phyloP scores from a whole-genome alignment of 1,139 yeast genomes.

The Yamadazyma conglobata region DNA sequence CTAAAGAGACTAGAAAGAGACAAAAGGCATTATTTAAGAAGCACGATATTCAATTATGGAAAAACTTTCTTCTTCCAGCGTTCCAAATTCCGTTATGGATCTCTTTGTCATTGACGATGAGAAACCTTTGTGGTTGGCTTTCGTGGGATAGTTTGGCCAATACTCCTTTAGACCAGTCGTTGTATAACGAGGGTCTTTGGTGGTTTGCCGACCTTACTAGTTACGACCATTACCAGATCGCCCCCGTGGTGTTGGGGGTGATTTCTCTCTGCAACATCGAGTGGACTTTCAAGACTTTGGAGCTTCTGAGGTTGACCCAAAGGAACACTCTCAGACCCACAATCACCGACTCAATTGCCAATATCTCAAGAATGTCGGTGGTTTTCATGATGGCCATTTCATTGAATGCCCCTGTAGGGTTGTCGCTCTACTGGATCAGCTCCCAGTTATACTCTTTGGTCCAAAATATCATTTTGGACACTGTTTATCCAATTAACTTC shows the following conservation, averaged over 20 bases:
- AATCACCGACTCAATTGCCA: constrained; percentile 56
- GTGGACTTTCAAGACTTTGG: constrained; percentile 61
- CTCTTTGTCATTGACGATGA: constrained; percentile 67
- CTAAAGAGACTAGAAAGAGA: constrained; percentile 74
- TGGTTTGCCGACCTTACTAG: constrained; percentile 62
- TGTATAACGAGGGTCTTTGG: constrained; percentile 52
- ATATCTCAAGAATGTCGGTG: constrained; percentile 68
- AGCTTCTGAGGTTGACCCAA: constrained; percentile 39
- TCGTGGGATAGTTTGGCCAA: constrained; percentile 44
- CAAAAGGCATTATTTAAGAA: constrained; percentile 66
- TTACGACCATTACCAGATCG: constrained; percentile 58
- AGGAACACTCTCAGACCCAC: constrained; percentile 51
- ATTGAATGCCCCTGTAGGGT: constrained; percentile 80
- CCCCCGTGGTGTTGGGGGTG: constrained; percentile 71
- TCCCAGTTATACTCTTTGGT: constrained; percentile 72
- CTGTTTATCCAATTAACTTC: constrained; percentile 55
- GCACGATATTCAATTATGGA: constrained; percentile 75
- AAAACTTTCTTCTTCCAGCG: constrained; percentile 67
- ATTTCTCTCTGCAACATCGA: constrained; percentile 75
- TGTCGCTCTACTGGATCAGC: constrained; percentile 81
- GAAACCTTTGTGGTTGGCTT: constrained; percentile 75
- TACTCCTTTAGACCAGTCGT: constrained; percentile 51
- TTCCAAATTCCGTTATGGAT: constrained; percentile 91
- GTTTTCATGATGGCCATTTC: constrained; percentile 81
- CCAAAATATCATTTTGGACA: constrained; percentile 74